Evolutionary conservation across 371 early-diverging fungal genomes (phyloP).

Genomic region (Apophysomyces elegans): DNA sequence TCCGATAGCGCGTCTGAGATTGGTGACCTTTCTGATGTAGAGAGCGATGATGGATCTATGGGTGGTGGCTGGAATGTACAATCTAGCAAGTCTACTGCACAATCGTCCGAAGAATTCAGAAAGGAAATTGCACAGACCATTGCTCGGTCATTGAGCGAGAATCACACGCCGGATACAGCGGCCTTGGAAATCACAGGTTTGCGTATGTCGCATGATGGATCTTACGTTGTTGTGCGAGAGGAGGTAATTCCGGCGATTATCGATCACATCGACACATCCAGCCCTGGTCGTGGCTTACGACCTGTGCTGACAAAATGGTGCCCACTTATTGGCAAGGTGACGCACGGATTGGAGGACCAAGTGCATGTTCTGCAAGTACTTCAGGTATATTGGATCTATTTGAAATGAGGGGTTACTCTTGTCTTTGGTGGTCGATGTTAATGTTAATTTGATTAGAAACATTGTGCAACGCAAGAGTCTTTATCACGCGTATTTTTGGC

Average conservation of each 20-base stretch:
- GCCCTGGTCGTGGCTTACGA: constrained; percentile 38
- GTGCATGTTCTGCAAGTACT: constrained; percentile 70
- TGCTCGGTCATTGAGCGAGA: constrained; percentile 80
- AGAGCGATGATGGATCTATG: constrained; percentile 44
- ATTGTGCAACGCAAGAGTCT: constrained; percentile 48
- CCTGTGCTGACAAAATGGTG: constrained; percentile 72
- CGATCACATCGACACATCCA: constrained; percentile 57
- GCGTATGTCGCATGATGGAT: constrained; percentile 88
- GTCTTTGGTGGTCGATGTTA: too few relatives aligned
- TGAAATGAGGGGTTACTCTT: not conserved
- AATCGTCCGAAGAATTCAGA: constrained; percentile 69
- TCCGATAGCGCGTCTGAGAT: constrained; percentile 62
- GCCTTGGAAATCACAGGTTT: constrained; percentile 88
- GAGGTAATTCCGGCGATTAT: constrained; percentile 71
- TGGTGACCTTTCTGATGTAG: constrained; percentile 57
- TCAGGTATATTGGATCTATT: constrained; percentile 41
- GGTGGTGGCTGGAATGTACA: constrained; percentile 41
- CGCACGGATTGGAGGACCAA: constrained; percentile 79
- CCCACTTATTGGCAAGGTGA: constrained; percentile 70
- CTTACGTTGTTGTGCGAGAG: constrained; percentile 79
- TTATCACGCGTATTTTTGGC: constrained; percentile 65
- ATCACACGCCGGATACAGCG: constrained; percentile 77
- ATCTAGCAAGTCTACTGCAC: constrained; percentile 29
- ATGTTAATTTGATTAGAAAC: constrained; percentile 19
- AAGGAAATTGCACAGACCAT: constrained; percentile 82